Conservation (phyloP, 805 yeast species). For the Hanseniaspora hatyaiensis region DNA sequence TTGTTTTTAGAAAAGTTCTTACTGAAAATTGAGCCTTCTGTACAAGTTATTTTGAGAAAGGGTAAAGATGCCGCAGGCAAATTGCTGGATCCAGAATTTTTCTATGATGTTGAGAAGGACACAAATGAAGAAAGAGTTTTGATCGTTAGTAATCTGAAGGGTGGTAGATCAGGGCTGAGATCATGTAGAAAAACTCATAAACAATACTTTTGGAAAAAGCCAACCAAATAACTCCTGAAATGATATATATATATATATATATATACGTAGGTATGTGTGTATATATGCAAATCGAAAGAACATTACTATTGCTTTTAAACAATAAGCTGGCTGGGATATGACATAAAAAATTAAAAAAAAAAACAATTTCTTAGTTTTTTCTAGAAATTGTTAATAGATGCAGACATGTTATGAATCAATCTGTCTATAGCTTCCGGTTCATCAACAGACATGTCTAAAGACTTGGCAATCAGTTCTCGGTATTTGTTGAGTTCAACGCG, state of each 20-base stretch:
- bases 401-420: background rate
- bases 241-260: background rate
- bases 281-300: no score
- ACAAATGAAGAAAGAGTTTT: constrained; percentile 53
- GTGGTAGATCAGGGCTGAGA: constrained; percentile 65
- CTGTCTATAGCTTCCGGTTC: constrained; percentile 4
- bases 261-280: no score
- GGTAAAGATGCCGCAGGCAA: constrained; percentile 98
- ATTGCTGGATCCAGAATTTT: constrained; percentile 85
- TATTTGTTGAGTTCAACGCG: background rate
- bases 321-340: no score
- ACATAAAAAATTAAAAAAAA: no score
- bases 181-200: constrained; percentile 89
- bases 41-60: constrained; percentile 78
- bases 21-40: constrained; percentile 34
- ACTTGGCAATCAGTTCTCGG: constrained; percentile 11
- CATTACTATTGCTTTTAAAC: no score
- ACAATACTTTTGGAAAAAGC: constrained; percentile 46
- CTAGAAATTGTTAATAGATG: background rate
- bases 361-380: background rate
- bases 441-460: constrained; percentile 1
- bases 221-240: constrained; percentile 24
- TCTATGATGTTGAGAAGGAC: constrained; percentile 78
- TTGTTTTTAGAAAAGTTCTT: constrained; percentile 32
- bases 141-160: constrained; percentile 66